phyloP scores from a whole-genome alignment of 129 eudicot genomes.

The Heracleum sosnowskyi region DNA sequence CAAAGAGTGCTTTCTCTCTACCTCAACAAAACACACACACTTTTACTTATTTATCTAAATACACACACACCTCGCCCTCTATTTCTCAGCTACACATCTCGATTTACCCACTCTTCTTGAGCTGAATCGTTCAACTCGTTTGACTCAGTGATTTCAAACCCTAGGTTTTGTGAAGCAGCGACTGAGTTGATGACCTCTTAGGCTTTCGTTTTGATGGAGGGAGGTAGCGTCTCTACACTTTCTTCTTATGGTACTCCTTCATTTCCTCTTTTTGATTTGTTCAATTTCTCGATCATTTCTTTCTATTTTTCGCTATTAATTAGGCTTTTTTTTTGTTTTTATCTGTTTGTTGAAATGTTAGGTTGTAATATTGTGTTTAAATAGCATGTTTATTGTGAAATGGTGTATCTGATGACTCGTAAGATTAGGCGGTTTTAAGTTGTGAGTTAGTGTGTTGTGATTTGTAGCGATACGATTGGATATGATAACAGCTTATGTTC shows the following conservation, averaged over 20 bases:
- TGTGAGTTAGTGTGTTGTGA: not conserved
- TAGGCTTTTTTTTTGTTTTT: not conserved
- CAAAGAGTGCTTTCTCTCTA: not conserved
- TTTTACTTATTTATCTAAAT: not conserved
- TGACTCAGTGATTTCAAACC: conserved; percentile 3
- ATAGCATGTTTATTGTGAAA: not conserved
- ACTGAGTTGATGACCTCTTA: conserved; percentile 25
- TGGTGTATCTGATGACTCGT: not conserved
- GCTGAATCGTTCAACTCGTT: not conserved
- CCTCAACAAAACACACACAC: not conserved
- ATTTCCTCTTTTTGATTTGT: conserved; percentile 14
- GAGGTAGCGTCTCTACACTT: conserved; percentile 67
- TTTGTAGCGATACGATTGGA: not conserved
- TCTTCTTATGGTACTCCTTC: conserved; percentile 50
- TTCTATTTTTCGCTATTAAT: not conserved
- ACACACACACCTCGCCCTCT: not conserved
- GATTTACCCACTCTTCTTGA: not conserved
- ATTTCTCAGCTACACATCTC: not conserved
- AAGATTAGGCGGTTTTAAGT: not conserved
- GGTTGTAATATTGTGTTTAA: not conserved
- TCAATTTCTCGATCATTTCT: not conserved
- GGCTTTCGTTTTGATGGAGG: conserved; percentile 57
- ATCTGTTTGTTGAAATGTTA: not conserved
- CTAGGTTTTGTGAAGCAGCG: conserved; percentile 16
- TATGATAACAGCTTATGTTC: not conserved